phyloP scores from a whole-genome alignment of 1,139 yeast species.

The Lodderomyces parapsilosis region DNA sequence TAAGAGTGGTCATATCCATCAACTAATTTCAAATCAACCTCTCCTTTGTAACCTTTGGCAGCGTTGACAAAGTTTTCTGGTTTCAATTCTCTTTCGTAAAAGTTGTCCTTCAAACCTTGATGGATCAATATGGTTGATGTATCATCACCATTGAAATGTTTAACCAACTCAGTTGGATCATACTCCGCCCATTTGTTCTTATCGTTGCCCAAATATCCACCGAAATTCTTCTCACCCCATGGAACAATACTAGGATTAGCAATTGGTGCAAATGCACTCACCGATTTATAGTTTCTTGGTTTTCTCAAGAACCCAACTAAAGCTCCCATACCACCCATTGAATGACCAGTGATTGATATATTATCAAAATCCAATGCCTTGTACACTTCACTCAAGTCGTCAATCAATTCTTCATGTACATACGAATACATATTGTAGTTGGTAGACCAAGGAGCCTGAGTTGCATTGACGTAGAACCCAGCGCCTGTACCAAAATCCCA shows the following conservation, averaged over 20 bases:
- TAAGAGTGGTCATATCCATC: conserved; percentile 93
- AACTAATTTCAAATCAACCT: conserved; percentile 59
- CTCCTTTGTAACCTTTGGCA: conserved; percentile 57
- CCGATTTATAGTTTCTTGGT: conserved; percentile 75
- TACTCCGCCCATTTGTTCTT: conserved; percentile 63
- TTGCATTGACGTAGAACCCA: conserved; percentile 89
- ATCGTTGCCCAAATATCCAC: conserved; percentile 70
- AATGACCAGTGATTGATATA: conserved; percentile 84
- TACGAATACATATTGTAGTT: conserved; percentile 88
- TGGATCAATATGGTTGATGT: conserved; percentile 73
- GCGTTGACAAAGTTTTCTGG: conserved; percentile 76
- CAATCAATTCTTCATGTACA: conserved; percentile 71
- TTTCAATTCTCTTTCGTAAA: conserved; percentile 68
- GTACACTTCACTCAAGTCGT: conserved; percentile 44
- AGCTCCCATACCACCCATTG: conserved; percentile 99
- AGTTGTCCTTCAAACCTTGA: conserved; percentile 76
- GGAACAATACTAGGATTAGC: conserved; percentile 71
- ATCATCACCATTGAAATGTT: conserved; percentile 47
- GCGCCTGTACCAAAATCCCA: conserved; percentile 97
- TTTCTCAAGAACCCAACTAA: conserved; percentile 71
- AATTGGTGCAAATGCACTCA: conserved; percentile 91
- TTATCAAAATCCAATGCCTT: conserved; percentile 54
- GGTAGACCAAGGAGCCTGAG: conserved; percentile 63
- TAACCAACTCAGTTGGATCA: conserved; percentile 78
- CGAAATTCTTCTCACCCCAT: conserved; percentile 85